phyloP scores from a whole-genome alignment of 2,329 filamentous ascomycete genomes.

The Fusarium citri region DNA sequence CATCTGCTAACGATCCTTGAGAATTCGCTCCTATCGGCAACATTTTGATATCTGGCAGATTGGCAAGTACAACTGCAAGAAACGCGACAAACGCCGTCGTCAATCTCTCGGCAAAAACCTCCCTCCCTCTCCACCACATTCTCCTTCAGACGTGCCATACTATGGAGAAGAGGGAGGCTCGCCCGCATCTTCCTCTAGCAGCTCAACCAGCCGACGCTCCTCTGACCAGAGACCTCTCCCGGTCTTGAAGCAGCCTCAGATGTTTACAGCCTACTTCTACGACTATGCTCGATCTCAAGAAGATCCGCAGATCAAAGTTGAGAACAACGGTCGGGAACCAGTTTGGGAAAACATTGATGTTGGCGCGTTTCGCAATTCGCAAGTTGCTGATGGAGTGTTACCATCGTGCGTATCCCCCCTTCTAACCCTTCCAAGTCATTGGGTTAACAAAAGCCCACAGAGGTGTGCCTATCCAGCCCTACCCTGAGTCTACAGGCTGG shows the following conservation, averaged over 20 bases:
- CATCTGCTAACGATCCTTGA: constrained; percentile 9
- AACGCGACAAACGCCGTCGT: constrained; percentile 39
- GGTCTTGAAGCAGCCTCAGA: constrained; percentile 8
- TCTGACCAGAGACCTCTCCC: constrained; percentile 38
- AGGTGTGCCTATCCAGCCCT: constrained; percentile 8
- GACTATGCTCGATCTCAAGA: constrained; percentile 4
- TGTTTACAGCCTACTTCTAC: constrained; percentile 13
- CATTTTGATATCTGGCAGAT: constrained; percentile 60
- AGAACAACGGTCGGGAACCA: background rate
- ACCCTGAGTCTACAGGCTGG: constrained; percentile 27
- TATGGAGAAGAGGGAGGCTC: constrained; percentile 6
- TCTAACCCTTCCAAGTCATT: background rate
- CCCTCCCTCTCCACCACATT: constrained; percentile 35
- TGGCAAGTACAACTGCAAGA: constrained; percentile 61
- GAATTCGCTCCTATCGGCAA: constrained; percentile 62
- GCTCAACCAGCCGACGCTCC: constrained; percentile 24
- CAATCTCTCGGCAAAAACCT: constrained; percentile 9
- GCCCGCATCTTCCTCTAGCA: constrained; percentile 25
- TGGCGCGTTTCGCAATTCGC: constrained; percentile 8
- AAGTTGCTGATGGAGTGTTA: constrained; percentile 18
- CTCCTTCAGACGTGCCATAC: constrained; percentile 13
- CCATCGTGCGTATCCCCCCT: constrained; percentile 25
- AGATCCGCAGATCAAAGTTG: constrained; percentile 18
- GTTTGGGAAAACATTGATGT: constrained; percentile 13
- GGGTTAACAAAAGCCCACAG: constrained; percentile 20